A percentile compares a stretch with the other conserved stretches of the same genome.
Evolutionary conservation across 176 grass and related monocot species (phyloP).

Genomic region (Cymbopogon citratus): DNA sequence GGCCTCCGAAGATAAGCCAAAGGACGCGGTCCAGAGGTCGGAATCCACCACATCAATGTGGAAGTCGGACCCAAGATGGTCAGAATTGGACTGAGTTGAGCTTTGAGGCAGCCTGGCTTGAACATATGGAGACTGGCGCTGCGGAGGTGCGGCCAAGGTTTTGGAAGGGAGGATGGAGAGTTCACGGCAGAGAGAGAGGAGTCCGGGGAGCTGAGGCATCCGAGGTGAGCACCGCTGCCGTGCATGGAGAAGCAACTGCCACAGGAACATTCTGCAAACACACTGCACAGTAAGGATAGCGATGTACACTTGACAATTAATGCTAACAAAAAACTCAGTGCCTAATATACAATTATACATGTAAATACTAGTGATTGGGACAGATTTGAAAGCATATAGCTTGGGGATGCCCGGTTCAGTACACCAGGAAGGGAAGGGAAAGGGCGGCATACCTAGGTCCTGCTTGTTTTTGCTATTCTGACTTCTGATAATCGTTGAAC

Average conservation of each 20-base stretch:
- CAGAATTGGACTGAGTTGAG: background rate
- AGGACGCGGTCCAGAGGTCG: constrained; percentile 35
- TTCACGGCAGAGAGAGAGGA: background rate
- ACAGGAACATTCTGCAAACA: constrained; percentile 19
- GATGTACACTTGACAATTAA: background rate
- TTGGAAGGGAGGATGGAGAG: background rate
- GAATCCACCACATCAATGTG: constrained; percentile 38
- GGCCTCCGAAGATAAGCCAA: background rate
- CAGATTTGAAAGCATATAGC: background rate
- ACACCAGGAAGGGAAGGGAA: background rate
- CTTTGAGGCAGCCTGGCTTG: background rate
- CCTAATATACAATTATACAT: background rate
- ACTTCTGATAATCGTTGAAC: too few species aligned
- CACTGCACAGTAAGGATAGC: background rate
- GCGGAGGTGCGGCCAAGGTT: background rate
- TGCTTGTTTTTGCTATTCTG: background rate
- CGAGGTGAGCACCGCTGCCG: background rate
- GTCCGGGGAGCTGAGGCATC: background rate
- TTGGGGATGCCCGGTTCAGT: background rate
- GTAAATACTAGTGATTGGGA: background rate
- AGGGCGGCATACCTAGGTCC: background rate
- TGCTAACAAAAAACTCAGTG: background rate
- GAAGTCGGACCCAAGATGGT: constrained; percentile 31
- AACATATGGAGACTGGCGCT: background rate
- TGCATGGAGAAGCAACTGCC: constrained; percentile 6